Evolutionary conservation across 805 yeast genomes (phyloP).

Genomic region (Soucietia sequanensis): DNA sequence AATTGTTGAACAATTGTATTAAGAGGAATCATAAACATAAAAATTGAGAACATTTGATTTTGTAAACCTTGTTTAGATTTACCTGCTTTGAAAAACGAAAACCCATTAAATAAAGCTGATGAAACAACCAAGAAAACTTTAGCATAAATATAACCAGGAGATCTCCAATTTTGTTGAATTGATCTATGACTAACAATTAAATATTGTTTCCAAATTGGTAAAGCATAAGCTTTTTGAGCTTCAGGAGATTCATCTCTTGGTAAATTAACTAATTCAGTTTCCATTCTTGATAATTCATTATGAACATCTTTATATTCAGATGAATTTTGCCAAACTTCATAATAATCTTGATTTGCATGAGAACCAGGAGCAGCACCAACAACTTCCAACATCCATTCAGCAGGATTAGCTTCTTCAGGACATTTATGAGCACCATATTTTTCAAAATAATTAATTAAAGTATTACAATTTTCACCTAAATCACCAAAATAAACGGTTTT

Average conservation of each 20-base stretch:
- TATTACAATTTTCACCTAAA: conserved; percentile 60
- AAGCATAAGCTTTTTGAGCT: conserved; percentile 27
- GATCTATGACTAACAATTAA: conserved; percentile 28
- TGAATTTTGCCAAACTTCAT: conserved; percentile 76
- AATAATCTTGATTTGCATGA: conserved; percentile 67
- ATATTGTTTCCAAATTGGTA: conserved; percentile 26
- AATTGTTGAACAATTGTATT: conserved; percentile 40
- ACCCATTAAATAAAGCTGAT: conserved; percentile 67
- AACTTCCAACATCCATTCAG: conserved; percentile 87
- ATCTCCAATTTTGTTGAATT: conserved; percentile 47
- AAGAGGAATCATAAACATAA: conserved; percentile 43
- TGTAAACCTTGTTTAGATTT: conserved; percentile 59
- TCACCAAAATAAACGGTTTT: conserved; percentile 81
- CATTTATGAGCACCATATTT: conserved; percentile 58
- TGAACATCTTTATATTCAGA: conserved; percentile 57
- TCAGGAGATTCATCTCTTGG: conserved; percentile 26
- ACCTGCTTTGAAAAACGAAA: conserved; percentile 63
- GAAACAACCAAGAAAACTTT: conserved; percentile 55
- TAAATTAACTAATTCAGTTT: conserved; percentile 43
- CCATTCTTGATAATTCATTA: conserved; percentile 63
- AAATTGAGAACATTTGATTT: conserved; percentile 59
- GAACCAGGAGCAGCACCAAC: conserved; percentile 84
- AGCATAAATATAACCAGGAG: conserved; percentile 60
- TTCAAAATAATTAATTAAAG: conserved; percentile 66
- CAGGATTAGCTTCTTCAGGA: conserved; percentile 38